Percentiles rank a stretch among this genome's conserved stretches.
phyloP scores from a whole-genome alignment of 495 filamentous ascomycete genomes.

The Penicillium cinerascens region DNA sequence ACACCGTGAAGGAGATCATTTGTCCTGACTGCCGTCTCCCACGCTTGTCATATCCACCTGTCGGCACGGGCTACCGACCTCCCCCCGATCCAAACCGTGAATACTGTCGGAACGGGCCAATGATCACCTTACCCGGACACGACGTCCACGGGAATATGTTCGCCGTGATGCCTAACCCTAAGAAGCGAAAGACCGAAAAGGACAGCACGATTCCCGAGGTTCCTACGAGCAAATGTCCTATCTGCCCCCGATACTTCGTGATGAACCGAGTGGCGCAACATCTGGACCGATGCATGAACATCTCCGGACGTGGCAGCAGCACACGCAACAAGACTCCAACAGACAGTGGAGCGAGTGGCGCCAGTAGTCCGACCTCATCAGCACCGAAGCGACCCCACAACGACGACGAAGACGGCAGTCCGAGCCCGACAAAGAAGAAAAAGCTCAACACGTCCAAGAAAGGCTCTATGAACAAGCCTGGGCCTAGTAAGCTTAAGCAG shows the following conservation, averaged over 20 bases:
- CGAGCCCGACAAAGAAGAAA: constrained; percentile 45
- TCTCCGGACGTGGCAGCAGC: constrained; percentile 65
- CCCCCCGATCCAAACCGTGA: constrained; percentile 56
- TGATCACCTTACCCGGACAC: constrained; percentile 66
- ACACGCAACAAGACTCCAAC: constrained; percentile 45
- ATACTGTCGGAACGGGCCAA: constrained; percentile 76
- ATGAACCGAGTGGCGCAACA: constrained; percentile 67
- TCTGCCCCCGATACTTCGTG: constrained; percentile 57
- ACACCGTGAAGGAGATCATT: constrained; percentile 65
- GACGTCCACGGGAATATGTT: constrained; percentile 84
- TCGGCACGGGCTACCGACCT: constrained; percentile 56
- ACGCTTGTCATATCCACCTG: constrained; percentile 58
- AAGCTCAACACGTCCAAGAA: constrained; percentile 43
- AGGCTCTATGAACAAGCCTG: constrained; percentile 35
- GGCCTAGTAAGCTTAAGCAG: constrained; percentile 47
- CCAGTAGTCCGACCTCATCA: constrained; percentile 35
- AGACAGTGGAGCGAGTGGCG: constrained; percentile 33
- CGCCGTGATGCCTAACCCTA: constrained; percentile 54
- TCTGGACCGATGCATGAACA: constrained; percentile 75
- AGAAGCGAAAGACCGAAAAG: constrained; percentile 46
- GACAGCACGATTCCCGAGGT: constrained; percentile 35
- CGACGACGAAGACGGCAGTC: constrained; percentile 38
- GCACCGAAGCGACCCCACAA: constrained; percentile 37
- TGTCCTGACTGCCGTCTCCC: constrained; percentile 66
- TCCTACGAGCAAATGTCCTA: constrained; percentile 68